Conservation (phyloP, 176 grass and related monocot genomes). For the Musa acuminata region DNA sequence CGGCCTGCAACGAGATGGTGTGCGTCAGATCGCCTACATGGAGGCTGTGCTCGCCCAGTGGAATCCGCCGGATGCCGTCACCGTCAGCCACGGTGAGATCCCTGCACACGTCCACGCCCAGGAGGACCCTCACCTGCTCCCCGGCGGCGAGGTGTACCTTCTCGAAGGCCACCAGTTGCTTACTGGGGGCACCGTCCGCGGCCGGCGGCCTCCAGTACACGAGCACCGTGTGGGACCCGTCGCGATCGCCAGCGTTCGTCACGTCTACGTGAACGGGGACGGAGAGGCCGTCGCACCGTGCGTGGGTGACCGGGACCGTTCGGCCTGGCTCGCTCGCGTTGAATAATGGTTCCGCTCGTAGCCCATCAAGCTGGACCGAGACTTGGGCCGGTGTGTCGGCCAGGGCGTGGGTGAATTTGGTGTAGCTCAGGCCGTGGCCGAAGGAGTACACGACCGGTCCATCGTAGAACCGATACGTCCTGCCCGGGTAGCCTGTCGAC, state of each 20-base stretch:
- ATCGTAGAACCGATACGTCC: slow-evolving; percentile 76
- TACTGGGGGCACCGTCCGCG: slow-evolving; percentile 17
- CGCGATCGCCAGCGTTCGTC: slow-evolving; percentile 43
- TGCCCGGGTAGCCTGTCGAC: slow-evolving; percentile 42
- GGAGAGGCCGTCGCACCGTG: slow-evolving; percentile 37
- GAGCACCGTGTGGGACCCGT: slow-evolving; percentile 60
- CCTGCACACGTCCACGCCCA: slow-evolving; percentile 52
- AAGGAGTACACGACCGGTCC: slow-evolving; percentile 66
- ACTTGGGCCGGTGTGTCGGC: slow-evolving; percentile 39
- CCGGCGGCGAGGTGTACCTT: slow-evolving; percentile 53
- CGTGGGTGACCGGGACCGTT: slow-evolving; percentile 46
- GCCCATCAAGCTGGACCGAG: slow-evolving; percentile 41
- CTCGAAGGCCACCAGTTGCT: slow-evolving; percentile 69
- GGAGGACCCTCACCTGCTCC: slow-evolving; percentile 32
- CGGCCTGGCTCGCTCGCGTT: slow-evolving; percentile 13
- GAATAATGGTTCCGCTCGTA: neutral
- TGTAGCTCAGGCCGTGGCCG: slow-evolving; percentile 73
- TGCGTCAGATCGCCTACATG: slow-evolving; percentile 52
- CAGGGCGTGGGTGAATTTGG: slow-evolving; percentile 46
- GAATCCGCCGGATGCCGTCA: slow-evolving; percentile 44
- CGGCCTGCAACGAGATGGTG: slow-evolving; percentile 23
- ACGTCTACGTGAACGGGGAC: slow-evolving; percentile 57
- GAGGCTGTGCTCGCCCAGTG: slow-evolving; percentile 45
- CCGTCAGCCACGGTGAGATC: slow-evolving; percentile 40
- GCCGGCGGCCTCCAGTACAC: slow-evolving; percentile 38